Evolutionary conservation across 2,329 filamentous ascomycete genomes (phyloP).

Genomic region (Colletotrichum viniferum): DNA sequence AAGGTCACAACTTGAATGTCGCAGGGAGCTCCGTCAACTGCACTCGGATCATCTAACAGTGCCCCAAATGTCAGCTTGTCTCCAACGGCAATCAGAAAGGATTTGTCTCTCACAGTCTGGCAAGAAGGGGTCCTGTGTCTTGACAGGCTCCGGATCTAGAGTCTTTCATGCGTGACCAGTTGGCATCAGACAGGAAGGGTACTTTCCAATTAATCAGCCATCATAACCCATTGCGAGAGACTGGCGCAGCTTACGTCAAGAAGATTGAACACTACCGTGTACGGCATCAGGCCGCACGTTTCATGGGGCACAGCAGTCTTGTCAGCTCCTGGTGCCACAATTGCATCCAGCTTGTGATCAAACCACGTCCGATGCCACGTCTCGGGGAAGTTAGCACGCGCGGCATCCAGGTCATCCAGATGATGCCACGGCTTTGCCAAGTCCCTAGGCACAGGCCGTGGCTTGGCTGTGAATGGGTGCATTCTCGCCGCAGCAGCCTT

Average conservation of each 20-base stretch:
- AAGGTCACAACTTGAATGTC: background rate
- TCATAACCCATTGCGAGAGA: background rate
- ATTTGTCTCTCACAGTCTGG: background rate
- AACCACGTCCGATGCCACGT: background rate
- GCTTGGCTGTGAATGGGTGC: background rate
- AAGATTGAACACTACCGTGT: background rate
- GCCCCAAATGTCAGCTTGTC: background rate
- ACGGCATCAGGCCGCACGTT: background rate
- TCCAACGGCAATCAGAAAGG: background rate
- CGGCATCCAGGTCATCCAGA: background rate
- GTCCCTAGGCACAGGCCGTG: background rate
- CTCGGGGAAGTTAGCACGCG: background rate
- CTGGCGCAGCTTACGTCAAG: background rate
- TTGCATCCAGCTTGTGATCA: background rate
- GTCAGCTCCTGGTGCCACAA: background rate
- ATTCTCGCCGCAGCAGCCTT: background rate
- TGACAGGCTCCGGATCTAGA: background rate
- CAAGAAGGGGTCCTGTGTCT: background rate
- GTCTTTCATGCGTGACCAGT: background rate
- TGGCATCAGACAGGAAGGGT: background rate
- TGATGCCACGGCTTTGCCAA: background rate
- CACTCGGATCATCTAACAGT: background rate
- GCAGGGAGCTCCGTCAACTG: background rate
- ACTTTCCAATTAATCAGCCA: background rate
- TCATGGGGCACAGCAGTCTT: background rate